phyloP scores from a whole-genome alignment of 345 rosid species.

The Triadica sebifera region DNA sequence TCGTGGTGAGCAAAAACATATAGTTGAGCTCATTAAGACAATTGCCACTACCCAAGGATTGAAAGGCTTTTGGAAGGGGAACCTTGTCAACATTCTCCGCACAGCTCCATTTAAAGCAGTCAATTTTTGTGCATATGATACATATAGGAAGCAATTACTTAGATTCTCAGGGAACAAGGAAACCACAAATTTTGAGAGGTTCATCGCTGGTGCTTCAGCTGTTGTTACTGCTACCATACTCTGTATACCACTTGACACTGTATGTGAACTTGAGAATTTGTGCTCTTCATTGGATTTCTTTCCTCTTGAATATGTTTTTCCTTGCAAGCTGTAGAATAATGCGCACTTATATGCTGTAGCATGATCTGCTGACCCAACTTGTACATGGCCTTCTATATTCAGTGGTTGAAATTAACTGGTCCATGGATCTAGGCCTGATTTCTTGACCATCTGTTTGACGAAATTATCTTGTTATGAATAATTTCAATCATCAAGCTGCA shows the following conservation, averaged over 20 bases:
- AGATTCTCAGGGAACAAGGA: conserved; percentile 55
- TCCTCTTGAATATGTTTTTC: not conserved
- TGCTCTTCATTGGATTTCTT: not conserved
- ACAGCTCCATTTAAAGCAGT: conserved; percentile 80
- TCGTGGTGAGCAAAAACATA: conserved; percentile 59
- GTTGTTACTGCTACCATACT: conserved; percentile 67
- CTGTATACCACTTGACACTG: conserved; percentile 74
- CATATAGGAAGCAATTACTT: conserved; percentile 64
- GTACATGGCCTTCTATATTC: not conserved
- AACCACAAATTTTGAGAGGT: conserved; percentile 65
- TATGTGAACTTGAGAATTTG: conserved; percentile 27
- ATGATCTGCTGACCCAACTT: not conserved
- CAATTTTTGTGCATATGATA: conserved; percentile 72
- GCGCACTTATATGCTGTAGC: conserved; percentile 1
- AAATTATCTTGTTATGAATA: not conserved
- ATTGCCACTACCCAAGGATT: conserved; percentile 62
- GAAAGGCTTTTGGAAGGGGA: conserved; percentile 77
- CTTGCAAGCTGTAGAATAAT: not conserved
- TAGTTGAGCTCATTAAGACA: conserved; percentile 46
- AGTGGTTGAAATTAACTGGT: not conserved
- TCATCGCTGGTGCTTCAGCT: conserved; percentile 75
- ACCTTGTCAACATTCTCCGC: conserved; percentile 62
- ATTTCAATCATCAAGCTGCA: not conserved
- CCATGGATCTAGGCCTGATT: not conserved
- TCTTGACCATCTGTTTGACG: not conserved